Conservation (phyloP, 306 rosid genomes). For the Arachis stenosperma region DNA sequence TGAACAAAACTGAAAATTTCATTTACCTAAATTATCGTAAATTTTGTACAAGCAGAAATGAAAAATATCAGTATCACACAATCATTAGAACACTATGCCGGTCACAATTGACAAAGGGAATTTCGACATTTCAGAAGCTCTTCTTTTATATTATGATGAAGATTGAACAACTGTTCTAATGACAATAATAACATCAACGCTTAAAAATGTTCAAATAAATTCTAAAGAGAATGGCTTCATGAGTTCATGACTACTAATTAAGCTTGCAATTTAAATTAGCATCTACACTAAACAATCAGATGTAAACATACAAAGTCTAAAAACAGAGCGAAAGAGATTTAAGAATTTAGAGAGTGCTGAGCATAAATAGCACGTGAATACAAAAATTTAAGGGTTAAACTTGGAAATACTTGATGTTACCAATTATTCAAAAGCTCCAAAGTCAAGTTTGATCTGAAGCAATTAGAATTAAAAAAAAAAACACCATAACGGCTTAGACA, state of each 20-base stretch:
- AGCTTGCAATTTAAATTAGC: slow-evolving; percentile 3
- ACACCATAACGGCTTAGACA: neutral
- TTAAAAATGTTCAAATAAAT: neutral
- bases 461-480: neutral
- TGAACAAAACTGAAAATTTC: neutral
- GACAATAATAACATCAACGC: neutral
- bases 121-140: neutral
- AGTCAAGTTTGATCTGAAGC: slow-evolving; percentile 19
- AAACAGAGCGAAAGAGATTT: neutral
- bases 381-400: slow-evolving; percentile 11
- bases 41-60: neutral
- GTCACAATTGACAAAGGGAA: slow-evolving; percentile 5
- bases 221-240: neutral
- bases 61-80: neutral
- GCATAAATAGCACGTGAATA: neutral
- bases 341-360: neutral
- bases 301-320: neutral
- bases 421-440: slow-evolving; percentile 21
- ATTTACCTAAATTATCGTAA: neutral
- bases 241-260: neutral
- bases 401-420: neutral
- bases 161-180: neutral
- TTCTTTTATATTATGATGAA: slow-evolving; percentile 3
- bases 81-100: neutral
- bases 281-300: neutral